A percentile compares a stretch with the other conserved stretches of the same genome.
phyloP scores from a whole-genome alignment of 1,139 yeast species.

The Diutina neorugosa region DNA sequence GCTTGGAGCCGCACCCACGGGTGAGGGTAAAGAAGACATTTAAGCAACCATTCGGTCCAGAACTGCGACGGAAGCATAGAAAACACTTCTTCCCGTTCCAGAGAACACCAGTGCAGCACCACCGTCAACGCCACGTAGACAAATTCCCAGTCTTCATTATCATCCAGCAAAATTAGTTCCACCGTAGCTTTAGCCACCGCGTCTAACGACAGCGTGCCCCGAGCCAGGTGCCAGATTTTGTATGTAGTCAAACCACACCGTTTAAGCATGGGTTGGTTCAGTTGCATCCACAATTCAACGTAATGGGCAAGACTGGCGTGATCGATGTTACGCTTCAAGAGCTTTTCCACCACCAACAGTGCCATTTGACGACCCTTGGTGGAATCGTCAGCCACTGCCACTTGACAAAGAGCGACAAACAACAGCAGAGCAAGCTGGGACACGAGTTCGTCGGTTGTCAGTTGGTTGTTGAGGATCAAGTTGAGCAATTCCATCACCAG shows the following conservation, averaged over 20 bases:
- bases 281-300: constrained; percentile 54
- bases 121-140: constrained; percentile 56
- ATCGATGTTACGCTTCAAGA: constrained; percentile 39
- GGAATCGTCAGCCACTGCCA: constrained; percentile 66
- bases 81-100: constrained; percentile 20
- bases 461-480: constrained; percentile 46
- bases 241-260: constrained; percentile 73
- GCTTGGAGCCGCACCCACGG: constrained; percentile 79
- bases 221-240: constrained; percentile 47
- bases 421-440: constrained; percentile 58
- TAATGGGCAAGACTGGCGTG: constrained; percentile 37
- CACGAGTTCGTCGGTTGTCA: constrained; percentile 48
- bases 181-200: constrained; percentile 25
- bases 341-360: constrained; percentile 40
- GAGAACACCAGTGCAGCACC: constrained; percentile 29
- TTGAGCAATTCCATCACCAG: constrained; percentile 85
- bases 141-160: constrained; percentile 53
- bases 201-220: constrained; percentile 25
- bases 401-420: constrained; percentile 72
- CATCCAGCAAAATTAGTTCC: constrained; percentile 22
- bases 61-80: constrained; percentile 8
- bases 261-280: constrained; percentile 36
- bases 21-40: constrained; percentile 69
- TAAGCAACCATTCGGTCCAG: constrained; percentile 12
- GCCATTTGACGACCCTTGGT: constrained; percentile 86